phyloP scores from a whole-genome alignment of 2,329 filamentous ascomycete genomes.

The Mariannaea sp. region DNA sequence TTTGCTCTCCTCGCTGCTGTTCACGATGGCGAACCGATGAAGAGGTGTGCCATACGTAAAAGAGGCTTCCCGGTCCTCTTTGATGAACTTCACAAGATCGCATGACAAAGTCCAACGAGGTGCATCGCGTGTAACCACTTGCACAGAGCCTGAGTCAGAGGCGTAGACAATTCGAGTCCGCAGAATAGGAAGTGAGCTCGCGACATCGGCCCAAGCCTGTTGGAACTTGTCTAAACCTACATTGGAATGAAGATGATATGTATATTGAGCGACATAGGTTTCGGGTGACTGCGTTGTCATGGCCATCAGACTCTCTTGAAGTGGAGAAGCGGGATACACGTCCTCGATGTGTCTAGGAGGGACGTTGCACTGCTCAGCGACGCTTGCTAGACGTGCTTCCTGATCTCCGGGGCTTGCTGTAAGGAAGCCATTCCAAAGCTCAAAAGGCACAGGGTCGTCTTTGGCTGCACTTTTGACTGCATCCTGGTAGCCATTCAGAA shows the following conservation, averaged over 20 bases:
- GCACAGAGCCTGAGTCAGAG: not conserved
- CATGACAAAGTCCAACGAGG: not conserved
- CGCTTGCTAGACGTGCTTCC: too few species aligned
- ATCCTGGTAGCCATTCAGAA: too few species aligned
- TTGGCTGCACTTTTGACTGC: too few species aligned
- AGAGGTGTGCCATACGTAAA: not conserved
- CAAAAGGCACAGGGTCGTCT: too few species aligned
- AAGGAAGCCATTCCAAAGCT: too few species aligned
- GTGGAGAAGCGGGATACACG: conserved; percentile 42
- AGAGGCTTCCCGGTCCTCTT: not conserved
- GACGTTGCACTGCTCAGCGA: not conserved
- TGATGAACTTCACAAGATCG: too few species aligned
- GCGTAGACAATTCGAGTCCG: conserved; percentile 4
- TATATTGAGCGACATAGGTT: conserved; percentile 14
- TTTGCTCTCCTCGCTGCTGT: not conserved
- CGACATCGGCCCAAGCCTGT: not conserved
- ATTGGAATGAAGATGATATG: not conserved
- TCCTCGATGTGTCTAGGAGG: conserved; percentile 34
- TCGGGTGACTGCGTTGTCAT: conserved; percentile 13
- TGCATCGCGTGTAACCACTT: not conserved
- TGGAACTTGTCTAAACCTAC: not conserved
- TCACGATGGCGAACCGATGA: conserved; percentile 4
- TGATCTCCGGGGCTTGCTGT: too few species aligned
- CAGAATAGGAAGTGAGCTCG: not conserved
- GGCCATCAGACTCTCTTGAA: conserved; percentile 44